A percentile compares a stretch with the other conserved stretches of the same genome.
Conservation (phyloP, 1,284 basidiomycete species). For the Pseudozyma hubeiensis region DNA sequence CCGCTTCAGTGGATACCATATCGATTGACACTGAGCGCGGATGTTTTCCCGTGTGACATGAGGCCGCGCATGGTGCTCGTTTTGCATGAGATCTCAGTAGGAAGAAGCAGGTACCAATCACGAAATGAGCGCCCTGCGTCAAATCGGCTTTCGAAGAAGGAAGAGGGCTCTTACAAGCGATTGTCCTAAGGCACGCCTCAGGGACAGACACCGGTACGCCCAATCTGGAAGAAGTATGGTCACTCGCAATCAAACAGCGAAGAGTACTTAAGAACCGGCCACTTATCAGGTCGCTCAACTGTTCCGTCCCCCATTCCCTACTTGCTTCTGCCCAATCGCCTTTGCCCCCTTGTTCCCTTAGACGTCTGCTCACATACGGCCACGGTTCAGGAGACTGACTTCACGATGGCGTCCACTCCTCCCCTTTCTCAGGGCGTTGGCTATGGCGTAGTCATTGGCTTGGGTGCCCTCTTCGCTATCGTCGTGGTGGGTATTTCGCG, state of each 20-base stretch:
- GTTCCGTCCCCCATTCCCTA: no score
- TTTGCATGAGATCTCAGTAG: slow-evolving; percentile 15
- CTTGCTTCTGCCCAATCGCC: no score
- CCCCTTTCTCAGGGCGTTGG: slow-evolving; percentile 63
- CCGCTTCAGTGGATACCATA: no score
- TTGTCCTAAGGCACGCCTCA: no score
- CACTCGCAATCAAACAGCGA: no score
- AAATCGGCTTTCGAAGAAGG: neutral
- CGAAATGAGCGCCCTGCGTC: slow-evolving; percentile 5
- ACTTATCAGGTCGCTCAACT: no score
- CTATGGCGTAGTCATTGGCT: slow-evolving; percentile 66
- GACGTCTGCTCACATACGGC: no score
- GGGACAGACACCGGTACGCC: neutral
- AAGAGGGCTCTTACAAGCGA: no score
- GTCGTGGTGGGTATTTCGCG: slow-evolving; percentile 57
- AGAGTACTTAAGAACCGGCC: no score
- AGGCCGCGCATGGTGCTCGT: neutral
- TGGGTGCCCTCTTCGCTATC: slow-evolving; percentile 64
- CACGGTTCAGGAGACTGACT: neutral
- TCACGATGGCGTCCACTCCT: slow-evolving; percentile 23
- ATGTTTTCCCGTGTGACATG: neutral
- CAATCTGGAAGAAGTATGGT: neutral
- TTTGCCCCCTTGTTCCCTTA: no score
- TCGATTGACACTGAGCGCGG: no score
- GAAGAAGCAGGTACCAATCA: slow-evolving; percentile 25